These are phyloP conservation scores for Diaporthe australafricana DNA, from an alignment of 2,329 filamentous ascomycete species.

Conservation along the genomic window DNA sequence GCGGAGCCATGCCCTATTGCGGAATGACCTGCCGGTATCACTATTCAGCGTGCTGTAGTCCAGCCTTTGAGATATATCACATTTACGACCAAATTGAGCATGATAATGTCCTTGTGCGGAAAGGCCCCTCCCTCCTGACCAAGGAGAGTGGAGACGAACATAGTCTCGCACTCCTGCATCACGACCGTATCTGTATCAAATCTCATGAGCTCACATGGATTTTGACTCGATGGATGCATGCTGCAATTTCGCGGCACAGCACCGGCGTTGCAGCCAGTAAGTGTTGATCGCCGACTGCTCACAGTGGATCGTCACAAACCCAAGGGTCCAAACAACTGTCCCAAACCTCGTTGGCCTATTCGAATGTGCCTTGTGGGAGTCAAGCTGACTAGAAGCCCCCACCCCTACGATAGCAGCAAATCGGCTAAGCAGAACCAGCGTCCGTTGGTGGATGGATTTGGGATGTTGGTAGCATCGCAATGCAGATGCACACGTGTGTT, in stretches of 20 bases:
- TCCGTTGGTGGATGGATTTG: neutral
- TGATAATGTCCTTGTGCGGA: neutral
- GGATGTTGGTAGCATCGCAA: neutral
- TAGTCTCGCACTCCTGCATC: neutral
- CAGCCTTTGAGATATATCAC: neutral
- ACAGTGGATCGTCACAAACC: neutral
- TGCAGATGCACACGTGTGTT: too few species aligned
- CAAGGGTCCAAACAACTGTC: neutral
- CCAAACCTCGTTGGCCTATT: neutral
- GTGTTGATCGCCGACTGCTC: neutral
- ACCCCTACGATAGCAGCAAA: neutral
- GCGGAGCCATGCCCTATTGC: neutral
- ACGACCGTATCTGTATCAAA: neutral
- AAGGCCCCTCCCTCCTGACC: neutral
- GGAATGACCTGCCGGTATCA: too few species aligned
- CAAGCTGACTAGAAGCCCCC: neutral
- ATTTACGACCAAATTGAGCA: neutral
- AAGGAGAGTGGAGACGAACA: neutral
- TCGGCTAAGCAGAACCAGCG: neutral
- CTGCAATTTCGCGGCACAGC: constrained; percentile 2
- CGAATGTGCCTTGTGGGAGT: neutral
- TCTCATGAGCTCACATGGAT: neutral
- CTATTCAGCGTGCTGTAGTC: neutral
- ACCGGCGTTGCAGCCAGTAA: neutral
- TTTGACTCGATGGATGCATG: neutral